These are phyloP conservation scores for Naumovozyma dairenensis DNA, from an alignment of 805 yeast species.

Conservation along the genomic window DNA sequence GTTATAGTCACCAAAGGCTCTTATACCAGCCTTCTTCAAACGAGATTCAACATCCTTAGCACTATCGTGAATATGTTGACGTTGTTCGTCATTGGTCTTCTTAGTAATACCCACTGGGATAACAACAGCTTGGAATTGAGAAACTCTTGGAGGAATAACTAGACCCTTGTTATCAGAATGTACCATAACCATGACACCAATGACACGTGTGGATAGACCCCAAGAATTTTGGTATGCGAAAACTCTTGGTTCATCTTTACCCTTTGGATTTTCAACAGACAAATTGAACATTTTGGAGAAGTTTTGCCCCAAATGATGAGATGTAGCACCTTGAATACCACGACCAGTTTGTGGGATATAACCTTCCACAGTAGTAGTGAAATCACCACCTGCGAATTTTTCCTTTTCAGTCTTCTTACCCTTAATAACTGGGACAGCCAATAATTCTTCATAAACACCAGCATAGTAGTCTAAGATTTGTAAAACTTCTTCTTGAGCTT, in stretches of 20 bases:
- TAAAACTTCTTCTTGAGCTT: conserved; percentile 73
- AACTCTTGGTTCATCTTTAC: conserved; percentile 75
- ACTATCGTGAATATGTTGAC: conserved; percentile 56
- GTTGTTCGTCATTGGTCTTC: conserved; percentile 71
- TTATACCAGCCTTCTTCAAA: conserved; percentile 52
- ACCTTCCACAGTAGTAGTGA: conserved; percentile 94
- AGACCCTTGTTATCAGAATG: conserved; percentile 98
- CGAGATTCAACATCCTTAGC: conserved; percentile 59
- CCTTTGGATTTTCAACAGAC: conserved; percentile 90
- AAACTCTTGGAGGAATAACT: conserved; percentile 94
- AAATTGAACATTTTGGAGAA: conserved; percentile 98
- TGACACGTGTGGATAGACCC: conserved; percentile 97
- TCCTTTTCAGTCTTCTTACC: conserved; percentile 96
- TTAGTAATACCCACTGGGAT: conserved; percentile 92
- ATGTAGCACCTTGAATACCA: conserved; percentile 99
- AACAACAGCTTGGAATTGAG: conserved; percentile 84
- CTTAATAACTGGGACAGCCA: conserved; percentile 94
- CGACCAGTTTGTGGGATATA: conserved; percentile 97
- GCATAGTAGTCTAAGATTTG: conserved; percentile 82
- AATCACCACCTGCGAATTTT: conserved; percentile 95
- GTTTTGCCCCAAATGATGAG: conserved; percentile 96
- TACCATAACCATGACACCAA: conserved; percentile 99
- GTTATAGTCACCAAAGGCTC: conserved; percentile 80
- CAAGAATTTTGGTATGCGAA: conserved; percentile 95
- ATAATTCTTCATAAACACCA: conserved; percentile 75